These are phyloP conservation scores for Melampsora americana DNA, from an alignment of 1,284 basidiomycete genomes.

Conservation along the genomic window DNA sequence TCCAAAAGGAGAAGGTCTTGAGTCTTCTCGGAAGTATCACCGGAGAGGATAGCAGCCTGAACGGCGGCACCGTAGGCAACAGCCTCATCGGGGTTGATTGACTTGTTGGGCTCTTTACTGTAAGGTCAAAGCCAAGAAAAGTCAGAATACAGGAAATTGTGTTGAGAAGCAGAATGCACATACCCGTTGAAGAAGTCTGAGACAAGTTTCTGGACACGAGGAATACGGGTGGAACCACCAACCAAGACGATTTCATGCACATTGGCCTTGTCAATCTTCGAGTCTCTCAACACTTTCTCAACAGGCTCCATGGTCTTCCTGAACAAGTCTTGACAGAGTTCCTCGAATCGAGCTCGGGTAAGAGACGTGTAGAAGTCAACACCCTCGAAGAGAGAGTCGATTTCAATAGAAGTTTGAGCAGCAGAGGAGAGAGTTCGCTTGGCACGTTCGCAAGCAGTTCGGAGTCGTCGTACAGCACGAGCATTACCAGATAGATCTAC, in stretches of 20 bases:
- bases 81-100: constrained; percentile 99
- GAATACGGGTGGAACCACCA: constrained; percentile 97
- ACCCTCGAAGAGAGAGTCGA: constrained; percentile 96
- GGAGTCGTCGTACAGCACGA: constrained; percentile 93
- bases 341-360: constrained; percentile 98
- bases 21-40: constrained; percentile 96
- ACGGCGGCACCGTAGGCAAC: constrained; percentile 99
- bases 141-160: not conserved
- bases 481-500: constrained; percentile 83
- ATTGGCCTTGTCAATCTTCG: constrained; percentile 92
- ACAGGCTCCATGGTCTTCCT: constrained; percentile 93
- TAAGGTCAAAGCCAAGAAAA: not conserved
- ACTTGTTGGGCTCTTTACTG: constrained; percentile 59
- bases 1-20: constrained; percentile 95
- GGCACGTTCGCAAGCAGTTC: constrained; percentile 96
- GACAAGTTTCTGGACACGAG: constrained; percentile 94
- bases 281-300: constrained; percentile 96
- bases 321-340: constrained; percentile 96
- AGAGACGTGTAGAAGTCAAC: constrained; percentile 98
- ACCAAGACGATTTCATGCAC: constrained; percentile 97
- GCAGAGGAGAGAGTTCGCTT: constrained; percentile 98
- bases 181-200: constrained; percentile 94
- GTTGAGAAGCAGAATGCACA: not conserved
- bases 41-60: constrained; percentile 95
- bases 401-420: constrained; percentile 93